Evolutionary conservation across 345 rosid species (phyloP), one percentile per base, ranked within the genome.

Genomic region (Brassica carinata): DNA sequence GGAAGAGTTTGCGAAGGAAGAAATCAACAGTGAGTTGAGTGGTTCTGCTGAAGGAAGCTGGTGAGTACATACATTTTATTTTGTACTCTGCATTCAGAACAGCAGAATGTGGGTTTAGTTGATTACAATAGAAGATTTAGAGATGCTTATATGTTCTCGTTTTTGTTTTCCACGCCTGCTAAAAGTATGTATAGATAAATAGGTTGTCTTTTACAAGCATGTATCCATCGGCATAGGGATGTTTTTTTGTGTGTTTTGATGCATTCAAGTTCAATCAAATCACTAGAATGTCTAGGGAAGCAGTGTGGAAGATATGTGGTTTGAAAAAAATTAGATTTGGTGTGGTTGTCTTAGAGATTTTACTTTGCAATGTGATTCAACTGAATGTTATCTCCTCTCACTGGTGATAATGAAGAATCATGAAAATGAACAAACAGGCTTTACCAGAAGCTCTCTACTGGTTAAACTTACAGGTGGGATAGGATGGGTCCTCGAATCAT

Each of bases 361-460:
- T 17, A 18, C 48, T 27, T 71, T 31, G 38, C 29, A 43, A 51
- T 48, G 48, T 69, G 71, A 64, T 34, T 80, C 69, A 45, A 75
- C 64, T 67, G 64, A 15, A 57, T 70, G 75, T 70, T 71, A 64
- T 45, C 67, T 71, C 77, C 58, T 43, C 68, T 79, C 78, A 75
- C 74, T 77, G 64, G 71, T 63, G 34, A 66, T 91, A 83, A 91
- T 93, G 86, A 87, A 87, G 87, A 68, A 86, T 86, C 89, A 85
- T 89, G 83, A 88, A 79, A 88, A 86, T 90, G 98, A 79, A 87
- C 87, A 90, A 77, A 77, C 84, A 82, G 84, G 84, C 74, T 82
- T 81, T 81, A 81, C 81, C 94, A 91, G 98, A 97, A 91, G 91
- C 94, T 96, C 85, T 93, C 91, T 93, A 85, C 99, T 95, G 97